Percentiles rank a stretch among this genome's conserved stretches.
These are phyloP conservation scores for Thuja plicata DNA, from an alignment of 83 land plant genomes.

Conservation along the genomic window DNA sequence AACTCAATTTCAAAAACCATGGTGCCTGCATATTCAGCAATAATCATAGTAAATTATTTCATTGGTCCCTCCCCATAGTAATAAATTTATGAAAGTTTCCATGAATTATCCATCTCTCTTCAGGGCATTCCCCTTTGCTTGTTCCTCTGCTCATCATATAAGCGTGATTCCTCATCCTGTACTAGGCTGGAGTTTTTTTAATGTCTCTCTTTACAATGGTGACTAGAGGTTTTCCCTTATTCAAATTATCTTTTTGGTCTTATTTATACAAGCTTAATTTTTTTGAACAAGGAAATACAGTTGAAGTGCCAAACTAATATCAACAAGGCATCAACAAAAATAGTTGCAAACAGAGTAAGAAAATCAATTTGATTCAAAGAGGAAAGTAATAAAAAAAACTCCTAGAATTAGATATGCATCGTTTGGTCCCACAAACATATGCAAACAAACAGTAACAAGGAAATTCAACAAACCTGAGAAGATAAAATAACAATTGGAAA, in stretches of 20 bases:
- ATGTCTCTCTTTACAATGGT: not conserved
- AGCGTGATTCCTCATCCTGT: not conserved
- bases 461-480: not conserved
- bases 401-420: not conserved
- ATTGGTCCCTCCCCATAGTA: not conserved
- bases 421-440: not conserved
- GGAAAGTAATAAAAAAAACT: too few relatives aligned
- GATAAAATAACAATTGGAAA: not conserved
- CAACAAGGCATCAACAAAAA: too few relatives aligned
- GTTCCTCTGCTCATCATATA: not conserved
- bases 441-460: not conserved
- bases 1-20: not conserved
- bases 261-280: not conserved
- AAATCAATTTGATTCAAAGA: too few relatives aligned
- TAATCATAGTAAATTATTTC: not conserved
- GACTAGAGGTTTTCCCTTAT: not conserved
- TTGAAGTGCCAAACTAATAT: not conserved
- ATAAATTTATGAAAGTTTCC: not conserved
- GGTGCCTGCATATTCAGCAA: not conserved
- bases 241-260: not conserved
- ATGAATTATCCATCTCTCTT: not conserved
- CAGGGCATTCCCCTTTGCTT: not conserved
- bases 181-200: not conserved
- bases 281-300: not conserved
- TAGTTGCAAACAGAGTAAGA: not conserved